Percentiles rank a stretch among this genome's conserved stretches.
Evolutionary conservation across 2,329 filamentous ascomycete genomes (phyloP).

Genomic region (Diaporthe sp.): DNA sequence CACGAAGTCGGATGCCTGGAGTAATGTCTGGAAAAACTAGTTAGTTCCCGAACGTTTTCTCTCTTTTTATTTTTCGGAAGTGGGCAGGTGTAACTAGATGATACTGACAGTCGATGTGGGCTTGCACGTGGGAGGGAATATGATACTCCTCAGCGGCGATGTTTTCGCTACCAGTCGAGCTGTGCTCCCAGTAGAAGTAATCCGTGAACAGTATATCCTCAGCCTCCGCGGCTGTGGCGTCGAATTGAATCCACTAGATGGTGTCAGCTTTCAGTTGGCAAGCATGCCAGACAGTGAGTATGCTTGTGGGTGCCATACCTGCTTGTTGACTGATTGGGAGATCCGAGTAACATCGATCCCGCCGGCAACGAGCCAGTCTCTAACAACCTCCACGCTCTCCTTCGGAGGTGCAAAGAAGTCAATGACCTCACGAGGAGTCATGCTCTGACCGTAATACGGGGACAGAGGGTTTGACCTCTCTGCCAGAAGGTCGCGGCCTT

Average conservation of each 20-base stretch:
- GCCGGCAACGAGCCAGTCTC: conserved; percentile 52
- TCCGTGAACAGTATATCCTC: conserved; percentile 56
- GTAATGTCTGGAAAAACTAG: conserved; percentile 58
- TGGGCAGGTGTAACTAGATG: background rate
- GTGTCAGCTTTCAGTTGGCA: background rate
- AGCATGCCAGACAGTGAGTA: background rate
- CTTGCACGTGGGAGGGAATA: conserved; percentile 58
- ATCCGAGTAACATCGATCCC: conserved; percentile 44
- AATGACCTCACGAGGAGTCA: conserved; percentile 53
- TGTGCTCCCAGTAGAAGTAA: conserved; percentile 58
- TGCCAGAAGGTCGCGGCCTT: conserved; percentile 47
- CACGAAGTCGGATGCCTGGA: conserved; percentile 63
- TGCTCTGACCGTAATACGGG: conserved; percentile 57
- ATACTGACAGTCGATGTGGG: conserved; percentile 63
- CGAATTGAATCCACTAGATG: conserved; percentile 59
- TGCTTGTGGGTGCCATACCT: conserved; percentile 30
- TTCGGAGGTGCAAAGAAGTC: conserved; percentile 55
- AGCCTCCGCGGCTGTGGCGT: conserved; percentile 54
- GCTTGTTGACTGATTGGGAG: conserved; percentile 46
- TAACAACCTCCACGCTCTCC: conserved; percentile 52
- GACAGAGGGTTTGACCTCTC: conserved; percentile 52
- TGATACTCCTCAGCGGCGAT: conserved; percentile 61
- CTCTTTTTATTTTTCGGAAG: fast-evolving
- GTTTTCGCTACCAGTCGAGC: conserved; percentile 52
- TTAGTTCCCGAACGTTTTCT: background rate